phyloP scores from a whole-genome alignment of 2,329 filamentous ascomycete genomes.

The Pestalotiopsis sp. region DNA sequence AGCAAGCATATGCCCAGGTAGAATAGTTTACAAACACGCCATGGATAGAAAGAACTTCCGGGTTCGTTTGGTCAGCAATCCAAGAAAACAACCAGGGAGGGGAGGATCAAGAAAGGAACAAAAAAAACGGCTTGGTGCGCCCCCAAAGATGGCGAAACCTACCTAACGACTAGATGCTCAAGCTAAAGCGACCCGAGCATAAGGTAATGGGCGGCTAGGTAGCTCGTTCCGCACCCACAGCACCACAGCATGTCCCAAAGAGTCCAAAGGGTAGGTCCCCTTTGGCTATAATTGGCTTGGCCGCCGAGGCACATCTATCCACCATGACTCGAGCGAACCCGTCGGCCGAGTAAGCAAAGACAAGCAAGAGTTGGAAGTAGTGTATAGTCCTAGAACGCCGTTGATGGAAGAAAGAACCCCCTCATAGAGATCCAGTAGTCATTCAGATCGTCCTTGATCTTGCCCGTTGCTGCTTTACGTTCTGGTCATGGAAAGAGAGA shows the following conservation, averaged over 20 bases:
- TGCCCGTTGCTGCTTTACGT: too few relatives aligned
- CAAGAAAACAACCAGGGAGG: too few relatives aligned
- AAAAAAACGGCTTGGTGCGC: neutral
- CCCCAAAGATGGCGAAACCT: neutral
- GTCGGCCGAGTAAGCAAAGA: conserved; percentile 1
- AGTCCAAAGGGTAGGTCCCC: neutral
- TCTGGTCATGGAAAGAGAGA: too few relatives aligned
- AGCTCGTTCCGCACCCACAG: neutral
- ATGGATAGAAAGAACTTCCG: neutral
- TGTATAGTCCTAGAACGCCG: too few relatives aligned
- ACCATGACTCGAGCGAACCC: conserved; percentile 10
- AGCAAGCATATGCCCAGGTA: neutral
- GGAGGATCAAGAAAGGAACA: too few relatives aligned
- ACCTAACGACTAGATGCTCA: conserved; percentile 1
- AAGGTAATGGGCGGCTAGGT: conserved; percentile 6
- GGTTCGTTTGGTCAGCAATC: neutral
- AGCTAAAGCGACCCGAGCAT: conserved; percentile 11
- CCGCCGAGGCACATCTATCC: neutral
- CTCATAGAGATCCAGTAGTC: neutral
- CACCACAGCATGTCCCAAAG: neutral
- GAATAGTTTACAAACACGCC: neutral
- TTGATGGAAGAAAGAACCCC: neutral
- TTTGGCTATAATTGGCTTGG: neutral
- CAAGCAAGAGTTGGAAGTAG: neutral
- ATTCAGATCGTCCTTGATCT: too few relatives aligned